Evolutionary conservation across 306 rosid genomes (phyloP).

Genomic region (Malus sieversii): DNA sequence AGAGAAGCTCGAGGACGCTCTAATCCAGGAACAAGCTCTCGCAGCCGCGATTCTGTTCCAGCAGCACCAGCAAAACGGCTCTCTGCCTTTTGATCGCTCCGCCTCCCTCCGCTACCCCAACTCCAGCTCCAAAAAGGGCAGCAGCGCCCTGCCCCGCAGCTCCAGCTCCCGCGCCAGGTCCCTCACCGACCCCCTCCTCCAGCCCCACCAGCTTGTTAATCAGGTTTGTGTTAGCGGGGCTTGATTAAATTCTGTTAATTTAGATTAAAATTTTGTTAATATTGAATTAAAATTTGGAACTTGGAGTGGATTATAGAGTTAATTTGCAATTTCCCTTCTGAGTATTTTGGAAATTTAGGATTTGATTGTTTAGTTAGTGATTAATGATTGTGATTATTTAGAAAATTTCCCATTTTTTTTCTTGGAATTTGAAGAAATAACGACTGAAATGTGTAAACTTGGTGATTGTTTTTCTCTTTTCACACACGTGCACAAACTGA

Average conservation of each 20-base stretch:
- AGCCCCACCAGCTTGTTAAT: constrained; percentile 80
- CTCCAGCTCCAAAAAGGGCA: constrained; percentile 45
- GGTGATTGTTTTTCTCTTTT: not conserved
- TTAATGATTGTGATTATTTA: not conserved
- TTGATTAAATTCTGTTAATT: not conserved
- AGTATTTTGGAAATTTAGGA: not conserved
- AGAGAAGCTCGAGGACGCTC: constrained; percentile 49
- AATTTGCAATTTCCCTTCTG: not conserved
- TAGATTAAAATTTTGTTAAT: not conserved
- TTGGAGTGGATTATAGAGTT: not conserved
- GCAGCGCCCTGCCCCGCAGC: constrained; percentile 56
- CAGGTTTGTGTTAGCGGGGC: constrained; percentile 34
- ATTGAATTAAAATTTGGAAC: not conserved
- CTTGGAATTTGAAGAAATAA: not conserved
- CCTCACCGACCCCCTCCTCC: constrained; percentile 79
- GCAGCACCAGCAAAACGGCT: constrained; percentile 47
- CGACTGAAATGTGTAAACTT: not conserved
- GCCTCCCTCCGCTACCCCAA: constrained; percentile 66
- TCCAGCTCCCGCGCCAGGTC: constrained; percentile 87
- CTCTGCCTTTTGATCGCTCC: constrained; percentile 70
- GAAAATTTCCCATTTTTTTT: not conserved
- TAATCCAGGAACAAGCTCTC: constrained; percentile 65
- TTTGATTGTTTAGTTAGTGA: not conserved
- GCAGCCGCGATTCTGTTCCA: constrained; percentile 80
- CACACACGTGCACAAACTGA: not conserved